These are phyloP conservation scores for Colletotrichum sp. DNA, from an alignment of 2,329 filamentous ascomycete genomes.

Conservation along the genomic window DNA sequence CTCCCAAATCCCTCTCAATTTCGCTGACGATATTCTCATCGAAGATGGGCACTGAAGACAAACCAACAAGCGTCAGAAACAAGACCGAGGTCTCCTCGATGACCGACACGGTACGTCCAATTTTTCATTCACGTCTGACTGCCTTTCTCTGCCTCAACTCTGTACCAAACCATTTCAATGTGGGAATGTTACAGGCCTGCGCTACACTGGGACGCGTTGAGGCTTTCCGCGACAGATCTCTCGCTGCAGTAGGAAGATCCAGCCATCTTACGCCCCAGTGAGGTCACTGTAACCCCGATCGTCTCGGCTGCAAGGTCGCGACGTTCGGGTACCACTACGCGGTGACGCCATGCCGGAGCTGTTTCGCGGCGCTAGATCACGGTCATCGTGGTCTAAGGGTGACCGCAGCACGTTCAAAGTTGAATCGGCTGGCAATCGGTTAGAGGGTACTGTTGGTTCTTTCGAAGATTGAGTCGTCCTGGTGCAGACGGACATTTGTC, in stretches of 20 bases:
- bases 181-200: not conserved
- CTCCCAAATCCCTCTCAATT: not conserved
- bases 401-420: too few relatives aligned
- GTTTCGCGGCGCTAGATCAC: too few relatives aligned
- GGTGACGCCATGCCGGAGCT: too few relatives aligned
- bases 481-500: not conserved
- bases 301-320: too few relatives aligned
- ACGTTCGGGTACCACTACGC: not conserved
- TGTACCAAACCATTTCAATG: not conserved
- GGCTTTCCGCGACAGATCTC: not conserved
- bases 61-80: too few relatives aligned
- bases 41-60: not conserved
- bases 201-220: not conserved
- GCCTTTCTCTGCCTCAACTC: not conserved
- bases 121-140: not conserved
- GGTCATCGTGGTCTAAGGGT: too few relatives aligned
- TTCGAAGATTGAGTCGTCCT: too few relatives aligned
- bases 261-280: too few relatives aligned
- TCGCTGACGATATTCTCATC: not conserved
- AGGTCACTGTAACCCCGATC: rapidly evolving
- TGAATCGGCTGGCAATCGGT: too few relatives aligned
- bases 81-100: too few relatives aligned
- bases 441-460: too few relatives aligned
- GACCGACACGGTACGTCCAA: not conserved
- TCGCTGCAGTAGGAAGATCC: not conserved